Base-by-base conservation (phyloP, 257 asterid species). In the Eustoma russellianum region DNA sequence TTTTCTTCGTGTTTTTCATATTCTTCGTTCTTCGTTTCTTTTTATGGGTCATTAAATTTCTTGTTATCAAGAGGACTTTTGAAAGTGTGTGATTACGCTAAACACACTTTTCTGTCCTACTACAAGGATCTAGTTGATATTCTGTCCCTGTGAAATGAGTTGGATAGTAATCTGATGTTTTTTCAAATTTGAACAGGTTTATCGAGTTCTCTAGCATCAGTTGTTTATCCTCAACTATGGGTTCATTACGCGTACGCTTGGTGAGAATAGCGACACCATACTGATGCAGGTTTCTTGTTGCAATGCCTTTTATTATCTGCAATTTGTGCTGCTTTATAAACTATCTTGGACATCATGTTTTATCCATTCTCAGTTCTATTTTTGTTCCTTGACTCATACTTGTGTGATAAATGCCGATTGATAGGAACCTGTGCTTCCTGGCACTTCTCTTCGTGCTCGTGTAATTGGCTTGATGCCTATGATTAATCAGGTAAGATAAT, bases 201-300 rank as follows among this genome's bases (percentile, higher is more conserved):
- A 87, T 56, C 75, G 96, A 54, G 65, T 87, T 56, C 86, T 87
- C 5, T 87, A 87, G 83, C 96, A n/a, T 87, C 96, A 9, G 96
- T 87, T 44, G 96, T 87, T 13, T 87, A 83, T 76, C 94, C 94
- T 43, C 96, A 87, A 87, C 86, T 87, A 87, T 30, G 96, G 96
- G 11, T 87, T 83, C 79, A 75, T 87, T 54, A 90, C 96, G 15
- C 70, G 96, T 50, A 87, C 94, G 52, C 75, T 87, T 58, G 84
- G 94, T 41, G 97, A 88, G 64, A 95, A 88, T 72, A 76, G 75
- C 61, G 97, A 88, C 60, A 91, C 97, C 48, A 72, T 88, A 73
- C 74, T 87, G 53, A 87, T 87, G 96, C 96, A 87, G 94, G 96
- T 86, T 62, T 48, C 48, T 53, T 49, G 62, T 57, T 59, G 19